Evolutionary conservation across 2,329 filamentous ascomycete genomes (phyloP), one percentile per base, ranked within the genome.

Genomic region (Colletotrichum lindemuthianum): DNA sequence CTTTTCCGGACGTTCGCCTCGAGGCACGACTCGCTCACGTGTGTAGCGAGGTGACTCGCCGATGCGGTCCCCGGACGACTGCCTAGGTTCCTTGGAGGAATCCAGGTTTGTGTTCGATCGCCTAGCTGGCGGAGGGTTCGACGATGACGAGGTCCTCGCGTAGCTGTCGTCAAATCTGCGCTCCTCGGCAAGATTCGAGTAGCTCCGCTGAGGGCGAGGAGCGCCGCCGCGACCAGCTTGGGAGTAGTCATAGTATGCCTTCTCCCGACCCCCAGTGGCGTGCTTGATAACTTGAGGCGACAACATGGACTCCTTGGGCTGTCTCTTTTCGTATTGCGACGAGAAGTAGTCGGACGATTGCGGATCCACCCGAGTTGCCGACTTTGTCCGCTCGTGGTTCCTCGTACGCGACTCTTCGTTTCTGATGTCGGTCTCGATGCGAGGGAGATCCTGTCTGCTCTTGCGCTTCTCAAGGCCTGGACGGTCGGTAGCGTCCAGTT

Each of bases 221-320:
- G 64, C 74, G 63, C 69, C 71, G 60, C 69, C 69, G 68, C 60
- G 64, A n/a, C 58, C 41, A 34, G 39, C 43, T 13, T 60, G 53
- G 12, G 65, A 67, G 51, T 69, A 70, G 36, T 77, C 72, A 63
- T 78, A 76, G 55, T 83, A 82, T 0, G 73, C 70, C 56, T 80
- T 78, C 43, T 84, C 81, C 2, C 82, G 77, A 5, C 80, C 77
- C 4, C 74, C 75, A 10, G 76, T 72, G 1, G 77, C 73, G 39
- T 78, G 77, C 53, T 78, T 82, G 34, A 79, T 77, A 2, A 81
- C 71, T 3, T 81, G 73, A 0, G 83, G 82, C 1, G 81, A 79
- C 6, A 82, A 67, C 33, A 77, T 73, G 45, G 81, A 77, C 6
- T 74, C 73, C 6, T 69, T 59, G 49, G 71, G 59, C 37, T 75